Conservation (phyloP, 2,329 filamentous ascomycete genomes). For the Fusarium sterilihyphosum region DNA sequence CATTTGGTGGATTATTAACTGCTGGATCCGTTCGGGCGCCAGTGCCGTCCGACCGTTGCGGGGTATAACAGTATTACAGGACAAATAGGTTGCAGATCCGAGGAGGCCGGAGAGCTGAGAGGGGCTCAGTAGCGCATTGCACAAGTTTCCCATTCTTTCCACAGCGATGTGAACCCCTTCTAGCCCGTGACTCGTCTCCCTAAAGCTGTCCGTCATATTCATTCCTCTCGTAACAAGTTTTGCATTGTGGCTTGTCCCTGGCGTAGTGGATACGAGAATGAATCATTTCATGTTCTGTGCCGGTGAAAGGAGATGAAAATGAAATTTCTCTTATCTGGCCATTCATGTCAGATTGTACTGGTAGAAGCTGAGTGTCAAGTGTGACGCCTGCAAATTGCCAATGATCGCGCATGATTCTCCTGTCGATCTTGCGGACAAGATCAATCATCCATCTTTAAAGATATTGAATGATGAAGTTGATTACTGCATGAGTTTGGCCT, state of each 20-base stretch:
- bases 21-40: slow-evolving; percentile 39
- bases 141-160: slow-evolving; percentile 38
- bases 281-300: slow-evolving; percentile 16
- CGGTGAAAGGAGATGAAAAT: slow-evolving; percentile 6
- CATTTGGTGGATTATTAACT: slow-evolving; percentile 22
- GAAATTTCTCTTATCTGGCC: not conserved
- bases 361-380: not conserved
- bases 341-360: not conserved
- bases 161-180: slow-evolving; percentile 35
- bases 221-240: slow-evolving; percentile 18
- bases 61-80: slow-evolving; percentile 36
- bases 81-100: slow-evolving; percentile 44
- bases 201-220: slow-evolving; percentile 7
- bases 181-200: slow-evolving; percentile 23
- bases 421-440: slow-evolving; percentile 37
- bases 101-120: slow-evolving; percentile 34
- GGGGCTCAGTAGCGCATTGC: slow-evolving; percentile 29
- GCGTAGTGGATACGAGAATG: slow-evolving; percentile 26
- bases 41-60: slow-evolving; percentile 44
- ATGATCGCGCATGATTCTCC: slow-evolving; percentile 35
- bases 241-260: slow-evolving; percentile 15
- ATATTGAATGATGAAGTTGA: slow-evolving; percentile 17
- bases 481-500: not conserved
- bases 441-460: slow-evolving; percentile 6
- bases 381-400: not conserved